These are phyloP conservation scores for Epichloe festucae DNA, from an alignment of 2,329 filamentous ascomycete genomes.

Conservation along the genomic window DNA sequence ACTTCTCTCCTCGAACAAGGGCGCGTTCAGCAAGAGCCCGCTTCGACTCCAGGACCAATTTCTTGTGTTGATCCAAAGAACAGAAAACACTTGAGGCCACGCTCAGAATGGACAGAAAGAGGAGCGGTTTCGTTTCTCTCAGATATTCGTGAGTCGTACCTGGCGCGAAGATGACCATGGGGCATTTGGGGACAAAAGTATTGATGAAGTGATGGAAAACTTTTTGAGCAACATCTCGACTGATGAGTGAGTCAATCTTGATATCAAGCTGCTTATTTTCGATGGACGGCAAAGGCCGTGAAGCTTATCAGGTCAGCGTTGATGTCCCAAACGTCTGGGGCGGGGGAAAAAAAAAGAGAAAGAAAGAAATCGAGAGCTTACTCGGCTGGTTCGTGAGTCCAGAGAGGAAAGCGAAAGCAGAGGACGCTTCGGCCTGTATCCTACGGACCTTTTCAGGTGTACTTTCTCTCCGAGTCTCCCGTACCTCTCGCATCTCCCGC, in stretches of 20 bases:
- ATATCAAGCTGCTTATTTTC: constrained; percentile 3
- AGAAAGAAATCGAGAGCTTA: not conserved
- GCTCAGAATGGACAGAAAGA: constrained; percentile 2
- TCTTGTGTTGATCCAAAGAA: not conserved
- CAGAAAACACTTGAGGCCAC: not conserved
- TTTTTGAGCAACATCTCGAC: constrained; percentile 1
- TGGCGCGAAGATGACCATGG: not conserved
- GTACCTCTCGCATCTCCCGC: not conserved
- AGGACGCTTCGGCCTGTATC: not conserved
- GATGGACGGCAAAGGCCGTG: constrained; percentile 1
- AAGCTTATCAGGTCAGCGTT: not conserved
- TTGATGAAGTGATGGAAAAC: constrained; percentile 1
- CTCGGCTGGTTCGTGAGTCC: not conserved
- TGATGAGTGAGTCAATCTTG: constrained; percentile 2
- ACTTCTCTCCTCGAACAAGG: constrained; percentile 1
- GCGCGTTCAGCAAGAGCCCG: not conserved
- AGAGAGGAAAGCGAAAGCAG: not conserved
- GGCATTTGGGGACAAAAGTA: constrained; percentile 1
- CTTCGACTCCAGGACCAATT: not conserved
- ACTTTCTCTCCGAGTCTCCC: not conserved
- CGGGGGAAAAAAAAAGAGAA: not conserved
- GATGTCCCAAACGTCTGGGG: not conserved
- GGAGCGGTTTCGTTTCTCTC: constrained; percentile 3
- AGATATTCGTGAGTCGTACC: not conserved
- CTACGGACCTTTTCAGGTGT: not conserved